Evolutionary conservation across 2,329 filamentous ascomycete genomes (phyloP), one percentile per base, ranked within the genome.

Genomic region (Exophiala sideris): DNA sequence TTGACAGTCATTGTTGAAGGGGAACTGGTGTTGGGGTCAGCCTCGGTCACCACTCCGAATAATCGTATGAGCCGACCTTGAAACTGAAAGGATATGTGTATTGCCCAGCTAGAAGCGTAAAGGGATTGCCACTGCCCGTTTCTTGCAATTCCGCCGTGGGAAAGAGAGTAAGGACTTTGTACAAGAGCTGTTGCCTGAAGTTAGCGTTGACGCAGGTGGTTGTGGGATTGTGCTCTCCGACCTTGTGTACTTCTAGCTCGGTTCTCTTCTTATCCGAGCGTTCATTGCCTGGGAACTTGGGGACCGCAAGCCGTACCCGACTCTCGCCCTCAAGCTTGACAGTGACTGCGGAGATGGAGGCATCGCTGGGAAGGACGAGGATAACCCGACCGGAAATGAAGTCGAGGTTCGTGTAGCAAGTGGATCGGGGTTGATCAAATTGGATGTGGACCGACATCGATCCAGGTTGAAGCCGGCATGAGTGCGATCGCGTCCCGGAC

Each of bases 311-410:
- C 38, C 74, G 67, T 20, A 75, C 75, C 34, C 70, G 71, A 62
- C 74, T 77, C 59, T 78, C 76, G 18, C 74, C 75, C 57, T 78
- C 75, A 24, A 78, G 63, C 62, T 78, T 78, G 45, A 78, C 76
- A 39, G 71, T 71, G 35, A 78, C 74, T 3, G 69, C 69, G 38
- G 71, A 69, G 47, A 78, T 71, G 6, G 74, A 64, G 10, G 76
- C 68, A 62, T 76, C 73, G 1, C 67, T 67, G 1, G 65, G 63
- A 6, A 78, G 66, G 45, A 68, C 63, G 39, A 78, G 63, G n/a
- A 75, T 62, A 16, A 76, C 73, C 40, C 66, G 74, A 29, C 76
- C 76, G 1, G 70, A 69, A 21, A 78, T 67, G 48, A 70, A 71
- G 60, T 78, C 76, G 46, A 78, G 69, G 52, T 78, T 78, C 48